Conservation (phyloP, 805 yeast genomes). For the Candida rishiriensis region DNA sequence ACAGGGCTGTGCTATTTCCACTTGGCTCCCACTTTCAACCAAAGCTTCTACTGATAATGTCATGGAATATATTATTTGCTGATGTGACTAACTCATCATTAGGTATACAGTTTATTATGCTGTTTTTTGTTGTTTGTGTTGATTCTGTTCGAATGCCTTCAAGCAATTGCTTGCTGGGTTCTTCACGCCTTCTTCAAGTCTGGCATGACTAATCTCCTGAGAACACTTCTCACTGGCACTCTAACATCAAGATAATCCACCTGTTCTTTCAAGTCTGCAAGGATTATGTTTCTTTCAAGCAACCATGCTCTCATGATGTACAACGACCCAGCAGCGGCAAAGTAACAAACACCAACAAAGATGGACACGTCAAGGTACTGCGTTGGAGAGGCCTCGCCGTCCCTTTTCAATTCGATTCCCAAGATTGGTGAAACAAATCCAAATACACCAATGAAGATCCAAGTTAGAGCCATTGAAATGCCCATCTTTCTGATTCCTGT, state of each 20-base stretch:
- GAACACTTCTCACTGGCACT: conserved; percentile 9
- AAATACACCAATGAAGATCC: conserved; percentile 47
- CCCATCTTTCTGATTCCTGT: conserved; percentile 51
- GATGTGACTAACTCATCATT: too few species aligned
- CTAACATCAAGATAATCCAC: conserved; percentile 13
- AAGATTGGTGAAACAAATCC: conserved; percentile 58
- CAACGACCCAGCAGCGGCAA: conserved; percentile 40
- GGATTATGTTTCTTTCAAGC: conserved; percentile 41
- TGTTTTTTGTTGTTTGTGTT: too few species aligned
- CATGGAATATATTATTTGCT: too few species aligned
- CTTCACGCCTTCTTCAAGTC: too few species aligned
- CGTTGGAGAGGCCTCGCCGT: conserved; percentile 34
- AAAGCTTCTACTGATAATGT: too few species aligned
- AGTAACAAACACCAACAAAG: conserved; percentile 54
- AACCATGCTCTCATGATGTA: conserved; percentile 51
- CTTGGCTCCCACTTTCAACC: too few species aligned
- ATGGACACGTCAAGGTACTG: conserved; percentile 52
- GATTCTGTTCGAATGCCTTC: too few species aligned
- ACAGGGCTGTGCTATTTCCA: too few species aligned
- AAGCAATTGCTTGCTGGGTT: too few species aligned
- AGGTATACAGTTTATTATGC: too few species aligned
- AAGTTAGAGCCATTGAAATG: conserved; percentile 42
- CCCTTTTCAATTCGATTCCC: conserved; percentile 46
- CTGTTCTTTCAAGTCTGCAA: conserved; percentile 15
- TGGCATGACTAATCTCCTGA: conserved; percentile 3